Evolutionary conservation across 441 rosid species (phyloP).

Genomic region (Viola pubescens): DNA sequence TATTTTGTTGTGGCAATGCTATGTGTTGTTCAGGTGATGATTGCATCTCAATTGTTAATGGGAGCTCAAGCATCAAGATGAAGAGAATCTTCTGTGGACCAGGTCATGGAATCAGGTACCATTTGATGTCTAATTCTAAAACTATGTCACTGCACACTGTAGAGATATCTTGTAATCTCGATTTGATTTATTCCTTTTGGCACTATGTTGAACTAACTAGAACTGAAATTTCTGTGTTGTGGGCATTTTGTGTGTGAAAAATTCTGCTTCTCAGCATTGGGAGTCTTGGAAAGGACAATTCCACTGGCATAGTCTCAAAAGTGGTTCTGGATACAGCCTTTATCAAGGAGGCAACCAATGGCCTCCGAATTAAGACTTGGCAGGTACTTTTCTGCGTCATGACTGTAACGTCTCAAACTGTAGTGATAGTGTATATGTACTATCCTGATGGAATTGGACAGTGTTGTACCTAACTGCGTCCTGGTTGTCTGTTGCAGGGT

Average conservation of each 20-base stretch:
- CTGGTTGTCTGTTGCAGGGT: constrained; percentile 40
- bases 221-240: background rate
- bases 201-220: background rate
- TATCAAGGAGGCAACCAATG: constrained; percentile 68
- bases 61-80: constrained; percentile 73
- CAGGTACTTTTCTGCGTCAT: constrained; percentile 44
- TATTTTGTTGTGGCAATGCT: constrained; percentile 7
- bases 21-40: constrained; percentile 67
- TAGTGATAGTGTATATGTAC: background rate
- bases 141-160: background rate
- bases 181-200: background rate
- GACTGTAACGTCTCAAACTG: background rate
- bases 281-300: constrained; percentile 82
- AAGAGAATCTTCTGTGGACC: constrained; percentile 84
- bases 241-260: constrained; percentile 2
- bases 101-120: constrained; percentile 90
- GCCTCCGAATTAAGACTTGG: constrained; percentile 95
- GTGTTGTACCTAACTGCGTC: background rate
- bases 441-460: too few relatives aligned
- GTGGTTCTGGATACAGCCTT: constrained; percentile 85
- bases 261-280: constrained; percentile 55
- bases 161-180: background rate
- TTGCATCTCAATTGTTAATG: constrained; percentile 84
- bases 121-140: background rate
- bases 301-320: constrained; percentile 62